Evolutionary conservation across 2,329 filamentous ascomycete genomes (phyloP), one percentile per base, ranked within the genome.

Genomic region (Alternaria sp.): DNA sequence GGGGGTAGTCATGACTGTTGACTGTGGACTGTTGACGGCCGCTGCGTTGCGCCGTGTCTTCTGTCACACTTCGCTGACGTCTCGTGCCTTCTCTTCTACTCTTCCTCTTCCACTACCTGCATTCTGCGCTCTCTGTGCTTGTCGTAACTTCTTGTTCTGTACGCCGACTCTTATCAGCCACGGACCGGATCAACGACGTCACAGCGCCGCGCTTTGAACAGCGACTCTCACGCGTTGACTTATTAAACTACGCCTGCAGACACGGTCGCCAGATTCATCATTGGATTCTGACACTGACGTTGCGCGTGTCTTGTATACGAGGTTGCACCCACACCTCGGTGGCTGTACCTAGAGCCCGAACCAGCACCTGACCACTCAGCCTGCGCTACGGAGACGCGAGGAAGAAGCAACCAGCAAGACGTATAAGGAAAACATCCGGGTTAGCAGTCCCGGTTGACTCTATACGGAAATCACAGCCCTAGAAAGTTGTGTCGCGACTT

Each of bases 311-410:
- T 14, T 36, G 36, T 39, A 58, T 28, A 32, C 24, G 42, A 52
- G 46, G 32, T 41, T 67, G 66, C 66, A 48, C 63, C 68, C 69
- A 65, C 65, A 69, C 67, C 66, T 64, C 58, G 62, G 72, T 71
- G 69, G 71, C 69, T 72, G 64, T 57, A 63, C 58, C 51, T 49
- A 68, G 30, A 54, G 63, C 62, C 65, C 67, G 64, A 64, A 68
- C 65, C 66, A 70, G 56, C 71, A 72, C 63, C 69, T 76, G 72
- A 76, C 67, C 61, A 59, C 51, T 39, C 16, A 24, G 39, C 39
- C 57, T 39, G 36, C 41, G 32, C 53, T 51, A 41, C 36, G 43
- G 34, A 41, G 38, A 24, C 38, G n/a, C 39, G 48, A 52, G 53
- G 16, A 49, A 61, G 52, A 47, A 57, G 43, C 53, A 46, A 51